Percentiles rank a stretch among this genome's conserved stretches.
Evolutionary conservation across 768 basidiomycete species (phyloP).

Genomic region (Lentinula boryana): DNA sequence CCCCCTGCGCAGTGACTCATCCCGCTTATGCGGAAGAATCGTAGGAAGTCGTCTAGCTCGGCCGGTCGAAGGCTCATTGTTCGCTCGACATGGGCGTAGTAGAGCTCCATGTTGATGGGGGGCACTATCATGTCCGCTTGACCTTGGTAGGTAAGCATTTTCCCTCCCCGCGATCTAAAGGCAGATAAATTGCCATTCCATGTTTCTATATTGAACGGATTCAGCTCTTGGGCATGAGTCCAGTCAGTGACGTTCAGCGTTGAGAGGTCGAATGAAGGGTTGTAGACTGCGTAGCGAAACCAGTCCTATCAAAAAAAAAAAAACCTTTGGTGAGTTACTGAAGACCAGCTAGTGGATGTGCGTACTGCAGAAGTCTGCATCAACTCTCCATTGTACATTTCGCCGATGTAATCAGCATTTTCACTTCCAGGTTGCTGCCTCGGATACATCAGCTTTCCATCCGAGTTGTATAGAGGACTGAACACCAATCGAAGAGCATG

Average conservation of each 20-base stretch:
- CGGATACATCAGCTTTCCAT: constrained; percentile 8
- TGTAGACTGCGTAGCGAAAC: not conserved
- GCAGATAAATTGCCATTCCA: constrained; percentile 10
- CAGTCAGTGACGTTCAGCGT: constrained; percentile 3
- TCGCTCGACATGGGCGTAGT: constrained; percentile 12
- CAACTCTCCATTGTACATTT: not conserved
- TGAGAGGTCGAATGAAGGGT: not conserved
- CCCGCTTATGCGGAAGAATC: constrained; percentile 16
- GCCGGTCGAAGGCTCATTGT: constrained; percentile 9
- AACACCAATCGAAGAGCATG: constrained; percentile 9
- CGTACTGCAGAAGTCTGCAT: not conserved
- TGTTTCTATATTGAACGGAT: constrained; percentile 1
- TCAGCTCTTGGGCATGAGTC: not conserved
- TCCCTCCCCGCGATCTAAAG: constrained; percentile 14
- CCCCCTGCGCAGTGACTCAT: constrained; percentile 16
- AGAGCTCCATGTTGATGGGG: constrained; percentile 9
- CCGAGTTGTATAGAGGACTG: constrained; percentile 8
- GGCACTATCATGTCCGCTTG: constrained; percentile 11
- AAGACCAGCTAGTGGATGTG: not conserved
- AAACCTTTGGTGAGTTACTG: not conserved
- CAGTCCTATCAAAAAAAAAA: not conserved
- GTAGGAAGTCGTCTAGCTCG: constrained; percentile 16
- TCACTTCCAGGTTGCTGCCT: constrained; percentile 12
- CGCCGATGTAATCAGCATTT: not conserved
- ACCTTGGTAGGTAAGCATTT: constrained; percentile 16